phyloP scores from a whole-genome alignment of 2,329 filamentous ascomycete species.

The Plenodomus biglobosus region DNA sequence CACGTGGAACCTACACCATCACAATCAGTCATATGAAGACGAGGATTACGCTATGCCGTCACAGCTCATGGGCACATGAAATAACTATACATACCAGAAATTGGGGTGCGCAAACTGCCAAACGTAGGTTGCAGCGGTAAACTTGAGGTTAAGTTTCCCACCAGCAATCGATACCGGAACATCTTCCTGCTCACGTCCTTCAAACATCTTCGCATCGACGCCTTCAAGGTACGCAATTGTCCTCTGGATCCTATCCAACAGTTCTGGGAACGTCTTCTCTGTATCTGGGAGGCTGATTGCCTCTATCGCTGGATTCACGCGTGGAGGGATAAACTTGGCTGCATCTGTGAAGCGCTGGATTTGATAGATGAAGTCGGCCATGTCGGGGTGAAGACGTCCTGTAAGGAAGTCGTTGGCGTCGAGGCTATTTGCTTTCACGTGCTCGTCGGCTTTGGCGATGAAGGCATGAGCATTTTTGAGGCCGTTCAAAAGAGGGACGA shows the following conservation, averaged over 20 bases:
- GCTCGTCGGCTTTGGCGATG: conserved; percentile 50
- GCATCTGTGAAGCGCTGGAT: conserved; percentile 50
- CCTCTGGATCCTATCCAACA: conserved; percentile 52
- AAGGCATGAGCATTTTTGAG: conserved; percentile 48
- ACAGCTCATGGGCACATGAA: neutral
- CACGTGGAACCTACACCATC: conserved; percentile 57
- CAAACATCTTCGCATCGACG: conserved; percentile 48
- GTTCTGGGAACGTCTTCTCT: conserved; percentile 53
- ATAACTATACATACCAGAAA: conserved; percentile 46
- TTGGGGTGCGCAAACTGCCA: conserved; percentile 58
- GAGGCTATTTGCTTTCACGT: conserved; percentile 44
- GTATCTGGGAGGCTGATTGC: conserved; percentile 43
- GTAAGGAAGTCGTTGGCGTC: conserved; percentile 43
- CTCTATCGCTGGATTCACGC: conserved; percentile 43
- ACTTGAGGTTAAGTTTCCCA: conserved; percentile 39
- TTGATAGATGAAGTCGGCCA: conserved; percentile 55
- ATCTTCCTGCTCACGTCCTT: conserved; percentile 47
- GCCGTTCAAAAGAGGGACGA: conserved; percentile 48
- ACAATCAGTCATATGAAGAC: neutral
- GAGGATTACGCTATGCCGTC: no score
- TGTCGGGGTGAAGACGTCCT: conserved; percentile 52
- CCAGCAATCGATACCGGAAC: conserved; percentile 38
- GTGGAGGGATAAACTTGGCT: conserved; percentile 45
- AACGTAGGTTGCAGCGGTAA: conserved; percentile 52
- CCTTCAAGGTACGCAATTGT: conserved; percentile 52